Evolutionary conservation across 139 green algal species (phyloP).

Genomic region (Tetraselmis striata): DNA sequence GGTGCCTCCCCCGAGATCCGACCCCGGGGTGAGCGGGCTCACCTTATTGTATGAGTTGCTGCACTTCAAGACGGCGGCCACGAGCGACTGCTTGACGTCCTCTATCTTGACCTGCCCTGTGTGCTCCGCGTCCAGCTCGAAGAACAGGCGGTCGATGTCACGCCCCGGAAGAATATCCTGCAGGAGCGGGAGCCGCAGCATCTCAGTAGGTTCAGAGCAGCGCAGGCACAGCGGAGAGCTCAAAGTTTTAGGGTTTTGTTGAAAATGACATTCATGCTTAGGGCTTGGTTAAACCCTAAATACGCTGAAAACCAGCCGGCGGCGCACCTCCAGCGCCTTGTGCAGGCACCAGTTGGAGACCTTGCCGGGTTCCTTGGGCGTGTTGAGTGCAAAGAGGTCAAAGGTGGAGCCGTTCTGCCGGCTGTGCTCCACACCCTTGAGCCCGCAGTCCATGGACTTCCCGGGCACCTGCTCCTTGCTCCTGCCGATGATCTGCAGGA

Average conservation of each 20-base stretch:
- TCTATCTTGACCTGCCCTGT: background rate
- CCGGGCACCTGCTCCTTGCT: background rate
- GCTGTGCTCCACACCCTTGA: background rate
- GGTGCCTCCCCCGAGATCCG: conserved; percentile 20
- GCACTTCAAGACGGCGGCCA: background rate
- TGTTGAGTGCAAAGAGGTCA: background rate
- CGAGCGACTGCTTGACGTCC: background rate
- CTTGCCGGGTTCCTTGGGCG: background rate
- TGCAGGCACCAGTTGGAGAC: background rate
- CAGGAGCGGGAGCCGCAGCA: no score
- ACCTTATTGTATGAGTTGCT: background rate
- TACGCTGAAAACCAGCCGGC: no score
- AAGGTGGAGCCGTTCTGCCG: background rate
- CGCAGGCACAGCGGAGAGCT: no score
- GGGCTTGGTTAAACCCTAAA: no score
- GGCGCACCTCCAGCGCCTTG: background rate
- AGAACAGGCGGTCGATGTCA: background rate
- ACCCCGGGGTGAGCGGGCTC: background rate
- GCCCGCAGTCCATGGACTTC: background rate
- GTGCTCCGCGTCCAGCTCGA: background rate
- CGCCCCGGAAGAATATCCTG: background rate
- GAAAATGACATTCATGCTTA: no score
- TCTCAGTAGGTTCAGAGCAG: no score
- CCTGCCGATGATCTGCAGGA: background rate
- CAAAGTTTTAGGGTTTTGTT: no score